These are phyloP conservation scores for Termitomyces sp. DNA, from an alignment of 768 basidiomycete species.

Conservation along the genomic window DNA sequence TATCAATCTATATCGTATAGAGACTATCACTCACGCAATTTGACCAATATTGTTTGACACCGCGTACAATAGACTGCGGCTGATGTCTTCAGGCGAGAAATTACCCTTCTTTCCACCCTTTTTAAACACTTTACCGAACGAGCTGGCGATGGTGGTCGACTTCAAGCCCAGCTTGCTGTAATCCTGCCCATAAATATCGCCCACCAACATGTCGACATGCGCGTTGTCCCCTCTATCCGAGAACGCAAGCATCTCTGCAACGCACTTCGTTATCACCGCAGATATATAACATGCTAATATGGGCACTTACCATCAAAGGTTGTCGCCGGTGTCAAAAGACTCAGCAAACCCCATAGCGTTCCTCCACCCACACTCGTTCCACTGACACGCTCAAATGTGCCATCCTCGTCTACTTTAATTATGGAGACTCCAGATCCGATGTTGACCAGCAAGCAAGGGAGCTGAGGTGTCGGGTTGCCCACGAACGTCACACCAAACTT, in stretches of 20 bases:
- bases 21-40: slow-evolving; percentile 80
- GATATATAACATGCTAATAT: slow-evolving; percentile 5
- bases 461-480: slow-evolving; percentile 75
- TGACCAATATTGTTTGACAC: slow-evolving; percentile 99
- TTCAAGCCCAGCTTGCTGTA: slow-evolving; percentile 94
- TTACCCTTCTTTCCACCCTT: slow-evolving; percentile 75
- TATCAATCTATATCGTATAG: slow-evolving; percentile 1
- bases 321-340: slow-evolving; percentile 90
- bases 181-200: slow-evolving; percentile 99
- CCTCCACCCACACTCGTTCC: slow-evolving; percentile 97
- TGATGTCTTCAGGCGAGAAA: slow-evolving; percentile 91
- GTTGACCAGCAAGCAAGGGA: slow-evolving; percentile 96
- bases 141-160: slow-evolving; percentile 96
- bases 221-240: slow-evolving; percentile 95
- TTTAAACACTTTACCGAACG: slow-evolving; percentile 98
- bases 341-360: slow-evolving; percentile 94
- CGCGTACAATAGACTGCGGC: slow-evolving; percentile 90
- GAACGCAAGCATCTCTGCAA: slow-evolving; percentile 89
- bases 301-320: slow-evolving; percentile 87
- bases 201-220: slow-evolving; percentile 96
- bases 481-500: slow-evolving; percentile 88
- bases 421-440: slow-evolving; percentile 98
- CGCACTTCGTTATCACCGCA: not conserved
- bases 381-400: slow-evolving; percentile 92
- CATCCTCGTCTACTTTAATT: slow-evolving; percentile 95